Percentiles rank a stretch among this genome's conserved stretches.
Conservation (phyloP, 306 rosid genomes). For the Spatholobus suberectus region DNA sequence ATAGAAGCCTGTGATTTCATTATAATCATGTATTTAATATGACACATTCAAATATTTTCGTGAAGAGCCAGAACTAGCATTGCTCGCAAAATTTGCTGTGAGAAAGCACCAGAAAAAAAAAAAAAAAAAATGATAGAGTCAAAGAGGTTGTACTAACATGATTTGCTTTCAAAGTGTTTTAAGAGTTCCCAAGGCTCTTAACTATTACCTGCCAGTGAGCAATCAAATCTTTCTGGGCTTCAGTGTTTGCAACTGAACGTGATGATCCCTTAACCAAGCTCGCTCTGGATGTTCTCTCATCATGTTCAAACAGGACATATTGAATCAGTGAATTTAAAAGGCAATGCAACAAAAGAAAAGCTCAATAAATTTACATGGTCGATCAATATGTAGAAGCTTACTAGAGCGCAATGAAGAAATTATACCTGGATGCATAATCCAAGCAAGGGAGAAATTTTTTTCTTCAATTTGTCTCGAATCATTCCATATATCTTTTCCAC, state of each 20-base stretch:
- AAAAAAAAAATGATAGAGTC: background rate
- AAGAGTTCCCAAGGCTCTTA: conserved; percentile 79
- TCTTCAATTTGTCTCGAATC: conserved; percentile 98
- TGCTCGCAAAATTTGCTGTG: background rate
- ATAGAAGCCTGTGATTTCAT: conserved; percentile 16
- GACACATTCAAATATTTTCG: background rate
- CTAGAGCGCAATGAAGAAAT: conserved; percentile 15
- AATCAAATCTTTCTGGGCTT: conserved; percentile 93
- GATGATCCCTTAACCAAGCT: conserved; percentile 92
- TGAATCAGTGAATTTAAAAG: conserved; percentile 27
- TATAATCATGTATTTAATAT: conserved; percentile 12
- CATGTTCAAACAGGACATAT: conserved; percentile 38
- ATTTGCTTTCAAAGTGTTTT: conserved; percentile 84
- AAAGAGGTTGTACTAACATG: conserved; percentile 65
- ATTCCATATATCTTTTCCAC: conserved; percentile 98
- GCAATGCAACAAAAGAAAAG: conserved; percentile 28
- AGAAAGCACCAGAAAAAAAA: conserved; percentile 15
- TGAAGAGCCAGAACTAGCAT: conserved; percentile 7
- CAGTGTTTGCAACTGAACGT: conserved; percentile 85
- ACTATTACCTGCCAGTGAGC: conserved; percentile 99
- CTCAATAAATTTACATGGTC: conserved; percentile 24
- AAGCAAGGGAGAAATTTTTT: conserved; percentile 97
- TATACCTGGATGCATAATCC: conserved; percentile 94
- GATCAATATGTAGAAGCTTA: background rate
- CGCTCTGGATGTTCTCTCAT: conserved; percentile 85